Evolutionary conservation across 1,284 basidiomycete genomes (phyloP).

Genomic region (Bjerkandera adusta): DNA sequence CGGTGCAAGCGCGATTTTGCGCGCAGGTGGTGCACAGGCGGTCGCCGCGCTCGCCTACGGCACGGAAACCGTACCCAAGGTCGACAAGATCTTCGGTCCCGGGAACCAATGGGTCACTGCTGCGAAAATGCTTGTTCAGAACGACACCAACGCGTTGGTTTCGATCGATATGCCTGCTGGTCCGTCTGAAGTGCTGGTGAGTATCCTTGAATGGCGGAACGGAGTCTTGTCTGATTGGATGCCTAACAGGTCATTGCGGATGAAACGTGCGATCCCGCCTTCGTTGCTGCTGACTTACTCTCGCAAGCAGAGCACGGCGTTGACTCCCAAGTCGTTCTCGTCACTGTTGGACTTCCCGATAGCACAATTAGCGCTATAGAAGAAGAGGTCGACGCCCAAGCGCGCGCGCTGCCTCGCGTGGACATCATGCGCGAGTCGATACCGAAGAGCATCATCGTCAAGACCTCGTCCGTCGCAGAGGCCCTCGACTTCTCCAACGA

Average conservation of each 20-base stretch:
- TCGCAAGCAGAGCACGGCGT: conserved; percentile 98
- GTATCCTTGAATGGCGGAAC: conserved; percentile 31
- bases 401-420: conserved; percentile 83
- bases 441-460: conserved; percentile 89
- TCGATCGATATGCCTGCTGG: conserved; percentile 99
- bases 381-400: conserved; percentile 85
- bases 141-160: conserved; percentile 96
- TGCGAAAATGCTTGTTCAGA: conserved; percentile 99
- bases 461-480: conserved; percentile 63
- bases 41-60: conserved; percentile 98
- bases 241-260: conserved; percentile 87
- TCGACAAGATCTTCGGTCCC: conserved; percentile 99
- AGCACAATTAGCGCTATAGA: conserved; percentile 76
- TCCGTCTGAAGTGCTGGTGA: conserved; percentile 92
- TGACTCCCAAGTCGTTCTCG: conserved; percentile 96
- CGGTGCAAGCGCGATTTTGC: conserved; percentile 86
- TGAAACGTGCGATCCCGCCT: conserved; percentile 79
- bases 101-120: conserved; percentile 99
- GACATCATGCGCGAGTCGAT: conserved; percentile 92
- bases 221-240: too few relatives aligned
- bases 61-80: conserved; percentile 94
- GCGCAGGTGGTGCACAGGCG: conserved; percentile 96
- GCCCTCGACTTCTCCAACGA: conserved; percentile 92
- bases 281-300: conserved; percentile 94
- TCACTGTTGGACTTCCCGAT: conserved; percentile 71